A percentile compares a stretch with the other conserved stretches of the same genome.
phyloP scores from a whole-genome alignment of 331 rosid species.

The Acacia pycnantha region DNA sequence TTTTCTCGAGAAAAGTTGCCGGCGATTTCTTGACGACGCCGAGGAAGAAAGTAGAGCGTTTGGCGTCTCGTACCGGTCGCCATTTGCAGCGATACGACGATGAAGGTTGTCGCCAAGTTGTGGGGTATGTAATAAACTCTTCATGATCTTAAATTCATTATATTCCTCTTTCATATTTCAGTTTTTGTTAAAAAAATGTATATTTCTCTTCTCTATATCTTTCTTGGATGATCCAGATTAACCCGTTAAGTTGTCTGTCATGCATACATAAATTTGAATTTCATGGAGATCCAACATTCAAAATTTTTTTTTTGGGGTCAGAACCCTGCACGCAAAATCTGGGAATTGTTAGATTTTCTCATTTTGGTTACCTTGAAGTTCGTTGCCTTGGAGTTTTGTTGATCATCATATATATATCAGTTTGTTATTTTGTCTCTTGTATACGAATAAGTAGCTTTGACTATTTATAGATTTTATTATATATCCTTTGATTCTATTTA shows the following conservation, averaged over 20 bases:
- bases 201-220: background rate
- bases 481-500: too few species aligned
- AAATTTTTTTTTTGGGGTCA: background rate
- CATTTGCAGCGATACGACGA: slow-evolving; percentile 61
- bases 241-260: background rate
- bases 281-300: background rate
- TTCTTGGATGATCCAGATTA: background rate
- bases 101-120: slow-evolving; percentile 66
- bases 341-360: background rate
- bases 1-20: slow-evolving; percentile 29
- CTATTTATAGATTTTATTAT: background rate
- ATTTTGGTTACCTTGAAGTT: slow-evolving; percentile 8
- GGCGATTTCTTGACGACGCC: slow-evolving; percentile 25
- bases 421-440: background rate
- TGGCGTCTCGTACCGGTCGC: slow-evolving; percentile 61
- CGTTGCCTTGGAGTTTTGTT: background rate
- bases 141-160: background rate
- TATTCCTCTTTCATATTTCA: background rate
- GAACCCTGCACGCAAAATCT: background rate
- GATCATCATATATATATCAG: background rate
- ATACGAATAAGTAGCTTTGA: background rate
- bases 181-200: background rate
- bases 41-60: slow-evolving; percentile 32
- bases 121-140: slow-evolving; percentile 39
- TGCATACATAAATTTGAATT: background rate